Evolutionary conservation across 768 basidiomycete species (phyloP).

Genomic region (Rhodocollybia butyracea): DNA sequence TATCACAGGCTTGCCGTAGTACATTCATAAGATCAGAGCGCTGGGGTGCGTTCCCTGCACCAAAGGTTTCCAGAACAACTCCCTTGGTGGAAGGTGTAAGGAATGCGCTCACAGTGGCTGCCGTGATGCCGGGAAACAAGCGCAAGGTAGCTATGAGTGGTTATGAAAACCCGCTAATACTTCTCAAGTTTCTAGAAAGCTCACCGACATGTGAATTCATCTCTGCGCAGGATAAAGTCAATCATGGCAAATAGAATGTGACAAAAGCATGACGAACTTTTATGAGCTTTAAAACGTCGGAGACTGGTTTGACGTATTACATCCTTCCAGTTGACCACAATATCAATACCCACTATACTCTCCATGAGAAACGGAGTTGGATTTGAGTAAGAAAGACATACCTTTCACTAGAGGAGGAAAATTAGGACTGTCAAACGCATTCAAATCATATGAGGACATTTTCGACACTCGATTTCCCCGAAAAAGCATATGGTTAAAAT

Average conservation of each 20-base stretch:
- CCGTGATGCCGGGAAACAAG: conserved; percentile 84
- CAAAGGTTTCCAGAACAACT: conserved; percentile 88
- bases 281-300: conserved; percentile 78
- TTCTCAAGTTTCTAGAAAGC: conserved; percentile 20
- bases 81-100: conserved; percentile 72
- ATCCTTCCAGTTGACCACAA: conserved; percentile 85
- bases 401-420: conserved; percentile 81
- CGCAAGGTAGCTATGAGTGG: conserved; percentile 81
- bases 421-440: conserved; percentile 84
- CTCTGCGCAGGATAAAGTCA: conserved; percentile 33
- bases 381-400: conserved; percentile 23
- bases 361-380: conserved; percentile 6
- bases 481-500: conserved; percentile 87
- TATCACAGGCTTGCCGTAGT: conserved; percentile 76
- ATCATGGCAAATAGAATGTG: neutral
- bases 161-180: too few species aligned
- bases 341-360: conserved; percentile 78
- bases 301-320: conserved; percentile 81
- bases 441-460: conserved; percentile 75
- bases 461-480: conserved; percentile 86
- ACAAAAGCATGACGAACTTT: conserved; percentile 52
- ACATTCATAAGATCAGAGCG: conserved; percentile 71
- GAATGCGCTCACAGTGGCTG: conserved; percentile 71
- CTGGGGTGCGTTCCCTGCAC: conserved; percentile 90
- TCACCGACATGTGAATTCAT: conserved; percentile 81